Evolutionary conservation across 495 filamentous ascomycete genomes (phyloP).

Genomic region (Beverwykella pulmonaria): DNA sequence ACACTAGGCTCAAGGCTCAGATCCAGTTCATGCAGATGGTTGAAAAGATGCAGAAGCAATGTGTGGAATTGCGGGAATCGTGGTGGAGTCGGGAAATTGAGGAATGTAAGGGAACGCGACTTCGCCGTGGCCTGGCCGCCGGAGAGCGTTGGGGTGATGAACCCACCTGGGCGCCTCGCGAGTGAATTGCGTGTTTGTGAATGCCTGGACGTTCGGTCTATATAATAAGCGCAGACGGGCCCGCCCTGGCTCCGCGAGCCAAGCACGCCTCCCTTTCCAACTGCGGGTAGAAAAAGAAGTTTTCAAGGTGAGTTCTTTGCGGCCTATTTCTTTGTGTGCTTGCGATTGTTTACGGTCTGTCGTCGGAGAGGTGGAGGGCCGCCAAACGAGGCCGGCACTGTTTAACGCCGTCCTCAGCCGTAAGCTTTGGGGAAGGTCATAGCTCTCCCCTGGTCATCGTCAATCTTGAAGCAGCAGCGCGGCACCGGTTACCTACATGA

Average conservation of each 20-base stretch:
- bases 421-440: constrained; percentile 18
- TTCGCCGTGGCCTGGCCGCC: background rate
- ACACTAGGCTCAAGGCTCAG: no score
- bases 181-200: constrained; percentile 35
- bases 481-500: constrained; percentile 36
- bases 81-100: background rate
- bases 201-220: constrained; percentile 32
- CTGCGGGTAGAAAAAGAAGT: background rate
- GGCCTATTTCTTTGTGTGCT: background rate
- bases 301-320: background rate
- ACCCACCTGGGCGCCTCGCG: background rate
- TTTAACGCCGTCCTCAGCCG: background rate
- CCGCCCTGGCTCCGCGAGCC: background rate
- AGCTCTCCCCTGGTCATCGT: constrained; percentile 22
- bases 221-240: constrained; percentile 6
- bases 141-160: background rate
- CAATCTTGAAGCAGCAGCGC: constrained; percentile 4
- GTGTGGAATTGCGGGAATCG: background rate
- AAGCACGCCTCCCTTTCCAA: background rate
- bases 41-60: background rate
- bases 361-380: background rate
- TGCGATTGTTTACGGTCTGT: background rate
- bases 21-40: constrained; percentile 7
- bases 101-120: constrained; percentile 1
- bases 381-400: background rate